Evolutionary conservation across 73 alveolate species (phyloP), one percentile per base, ranked within the genome.

Genomic region (Diophrys sp.): DNA sequence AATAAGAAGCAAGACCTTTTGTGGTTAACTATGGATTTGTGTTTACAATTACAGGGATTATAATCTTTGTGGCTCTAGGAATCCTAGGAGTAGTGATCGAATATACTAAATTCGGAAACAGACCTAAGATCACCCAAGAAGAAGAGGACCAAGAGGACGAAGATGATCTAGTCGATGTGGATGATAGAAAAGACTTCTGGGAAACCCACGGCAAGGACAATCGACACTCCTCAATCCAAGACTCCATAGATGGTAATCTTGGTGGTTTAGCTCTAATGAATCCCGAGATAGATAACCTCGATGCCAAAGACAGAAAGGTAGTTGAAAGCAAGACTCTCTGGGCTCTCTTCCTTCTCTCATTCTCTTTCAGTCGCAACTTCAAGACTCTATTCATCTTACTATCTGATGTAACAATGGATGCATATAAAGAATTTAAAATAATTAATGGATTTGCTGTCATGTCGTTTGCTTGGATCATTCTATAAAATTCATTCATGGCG

Each of bases 71-170:
- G 32, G 56, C 67, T 14, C 72, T 77, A 0, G 73, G 76, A 1
- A 66, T 77, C 1, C 31, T 66, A 14, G 85, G 85, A 25, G 29
- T 77, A 11, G 62, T 77, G 73, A 78, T 77, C 53, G 85, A 77
- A 34, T 25, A 54, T 14, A 77, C 85, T 31, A 28, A 29, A 8
- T 54, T 77, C 29, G 85, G 78, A 0, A 77, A 77, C 26, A 77
- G 62, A 67, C 72, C 85, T 8, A 66, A 57, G 34, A 62, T 73
- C 56, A 53, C 18, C 54, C 29, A 54, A 44, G 81, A 73, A 32
- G 73, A 77, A 1, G 83, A 55, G 31, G 77, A 33, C 1, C 68
- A 54, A 29, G 78, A 66, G 29, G 28, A 29, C 14, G 71, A 67
- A 5, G 70, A 66, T 28, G 78, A 67, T 31, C 23, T 24, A 5